phyloP scores from a whole-genome alignment of 768 basidiomycete genomes.

The Panellus pusillus region DNA sequence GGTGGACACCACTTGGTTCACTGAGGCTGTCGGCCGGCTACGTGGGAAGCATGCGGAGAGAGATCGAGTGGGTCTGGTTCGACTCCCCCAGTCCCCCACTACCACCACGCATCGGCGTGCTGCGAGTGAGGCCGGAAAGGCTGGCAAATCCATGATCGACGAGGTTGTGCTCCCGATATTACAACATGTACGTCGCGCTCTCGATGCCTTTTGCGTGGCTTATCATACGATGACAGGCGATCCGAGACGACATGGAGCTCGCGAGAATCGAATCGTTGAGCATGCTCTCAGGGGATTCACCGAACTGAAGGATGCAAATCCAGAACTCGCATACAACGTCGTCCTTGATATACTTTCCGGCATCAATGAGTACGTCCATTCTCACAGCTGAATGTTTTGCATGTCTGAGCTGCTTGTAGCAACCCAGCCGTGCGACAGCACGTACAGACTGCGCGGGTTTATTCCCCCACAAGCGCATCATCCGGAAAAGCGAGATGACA shows the following conservation, averaged over 20 bases:
- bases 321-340: constrained; percentile 83
- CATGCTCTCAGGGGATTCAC: constrained; percentile 88
- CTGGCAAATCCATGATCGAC: constrained; percentile 71
- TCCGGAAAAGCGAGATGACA: constrained; percentile 84
- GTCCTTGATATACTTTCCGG: constrained; percentile 88
- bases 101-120: constrained; percentile 48
- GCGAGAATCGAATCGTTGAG: constrained; percentile 85
- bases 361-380: constrained; percentile 78
- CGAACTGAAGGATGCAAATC: constrained; percentile 80
- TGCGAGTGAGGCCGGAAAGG: constrained; percentile 59
- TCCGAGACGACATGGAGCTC: constrained; percentile 83
- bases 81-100: constrained; percentile 49
- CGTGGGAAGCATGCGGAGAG: constrained; percentile 71
- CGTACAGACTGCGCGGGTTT: constrained; percentile 77
- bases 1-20: constrained; percentile 77
- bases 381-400: background rate
- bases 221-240: constrained; percentile 45
- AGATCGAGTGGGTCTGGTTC: constrained; percentile 41
- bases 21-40: constrained; percentile 77
- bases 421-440: constrained; percentile 78
- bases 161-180: constrained; percentile 84
- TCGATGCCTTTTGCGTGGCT: constrained; percentile 9
- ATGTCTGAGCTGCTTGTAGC: constrained; percentile 39
- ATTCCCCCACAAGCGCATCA: constrained; percentile 80
- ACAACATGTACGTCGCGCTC: constrained; percentile 54